Percentiles rank a stretch among this genome's conserved stretches.
phyloP scores from a whole-genome alignment of 805 yeast genomes.

The Candida odintsovae region DNA sequence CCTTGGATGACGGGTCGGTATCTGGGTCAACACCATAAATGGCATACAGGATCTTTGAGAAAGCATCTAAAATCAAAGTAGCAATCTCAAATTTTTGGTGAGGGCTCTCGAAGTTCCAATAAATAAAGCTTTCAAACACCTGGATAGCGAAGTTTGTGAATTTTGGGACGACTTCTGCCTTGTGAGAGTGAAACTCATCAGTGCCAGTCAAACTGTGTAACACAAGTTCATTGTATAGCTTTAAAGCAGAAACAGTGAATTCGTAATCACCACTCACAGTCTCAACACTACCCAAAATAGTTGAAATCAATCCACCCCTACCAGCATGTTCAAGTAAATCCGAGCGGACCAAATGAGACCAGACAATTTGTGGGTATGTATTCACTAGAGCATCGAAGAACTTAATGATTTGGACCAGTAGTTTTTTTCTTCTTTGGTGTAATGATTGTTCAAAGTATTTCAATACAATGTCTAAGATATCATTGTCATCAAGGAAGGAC shows the following conservation, averaged over 20 bases:
- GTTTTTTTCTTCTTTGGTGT: constrained; percentile 43
- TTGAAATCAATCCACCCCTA: constrained; percentile 57
- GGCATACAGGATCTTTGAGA: constrained; percentile 46
- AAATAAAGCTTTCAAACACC: constrained; percentile 66
- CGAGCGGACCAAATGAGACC: constrained; percentile 73
- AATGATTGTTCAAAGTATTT: constrained; percentile 65
- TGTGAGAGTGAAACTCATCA: constrained; percentile 32
- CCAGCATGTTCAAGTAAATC: constrained; percentile 55
- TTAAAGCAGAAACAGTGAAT: constrained; percentile 57
- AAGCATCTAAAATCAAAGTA: constrained; percentile 43
- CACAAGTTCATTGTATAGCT: constrained; percentile 47
- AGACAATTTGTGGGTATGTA: constrained; percentile 58
- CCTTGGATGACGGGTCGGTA: constrained; percentile 30
- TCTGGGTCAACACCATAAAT: constrained; percentile 49
- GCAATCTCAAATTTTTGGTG: constrained; percentile 62
- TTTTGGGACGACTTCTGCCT: constrained; percentile 49
- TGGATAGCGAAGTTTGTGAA: constrained; percentile 53
- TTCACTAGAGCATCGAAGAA: constrained; percentile 44
- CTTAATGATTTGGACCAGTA: constrained; percentile 40
- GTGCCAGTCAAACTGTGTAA: constrained; percentile 40
- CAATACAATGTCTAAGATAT: constrained; percentile 56
- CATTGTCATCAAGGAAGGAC: constrained; percentile 47
- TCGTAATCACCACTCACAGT: constrained; percentile 59
- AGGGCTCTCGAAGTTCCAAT: constrained; percentile 58
- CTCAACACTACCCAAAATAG: constrained; percentile 67